Evolutionary conservation across 2,329 filamentous ascomycete genomes (phyloP), one percentile per base, ranked within the genome.

Genomic region (Trichoderma breve): DNA sequence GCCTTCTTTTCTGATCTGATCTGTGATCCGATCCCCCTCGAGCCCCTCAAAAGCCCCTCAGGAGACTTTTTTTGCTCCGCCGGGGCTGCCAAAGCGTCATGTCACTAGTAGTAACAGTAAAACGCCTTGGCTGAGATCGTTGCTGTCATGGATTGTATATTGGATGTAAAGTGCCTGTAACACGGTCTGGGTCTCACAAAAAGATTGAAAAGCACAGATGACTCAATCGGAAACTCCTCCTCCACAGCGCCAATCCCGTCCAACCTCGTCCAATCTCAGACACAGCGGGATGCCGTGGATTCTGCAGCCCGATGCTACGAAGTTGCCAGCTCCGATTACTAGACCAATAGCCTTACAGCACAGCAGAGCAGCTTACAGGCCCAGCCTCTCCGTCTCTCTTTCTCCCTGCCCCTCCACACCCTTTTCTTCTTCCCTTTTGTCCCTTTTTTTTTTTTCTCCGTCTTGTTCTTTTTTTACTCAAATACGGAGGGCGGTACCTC

Each of bases 111-210:
- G 57, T 15, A 18, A 60, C 57, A 57, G 64, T 67, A 66, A 67
- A 67, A 67, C 64, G 64, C 64, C 51, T 36, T 67, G 64, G 64
- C 64, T 67, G 47, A 57, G 24, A 53, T 34, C 24, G 28, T 58
- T 32, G 9, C 39, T 43, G 39, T n/a, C 39, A 43, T 43, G 39
- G 34, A 36, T 36, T 36, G 24, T 36, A 36, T 14, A 36, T 36
- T 36, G 34, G 39, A 43, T 43, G 39, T n/a, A 43, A 43, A 43
- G 39, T 53, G 47, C 21, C 11, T 60, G 28, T 32, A 32, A 60
- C 57, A n/a, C 57, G 30, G 57, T 21, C 32, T 32, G 57, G 28
- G 32, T 39, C 21, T 62, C 32, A 62, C 58, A 39, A 43, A 18
- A 26, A 62, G 32, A 26, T 26, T 18, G 6, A 26, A 18, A 9